These are phyloP conservation scores for Kuraishia borneana DNA, from an alignment of 805 yeast genomes.

Conservation along the genomic window DNA sequence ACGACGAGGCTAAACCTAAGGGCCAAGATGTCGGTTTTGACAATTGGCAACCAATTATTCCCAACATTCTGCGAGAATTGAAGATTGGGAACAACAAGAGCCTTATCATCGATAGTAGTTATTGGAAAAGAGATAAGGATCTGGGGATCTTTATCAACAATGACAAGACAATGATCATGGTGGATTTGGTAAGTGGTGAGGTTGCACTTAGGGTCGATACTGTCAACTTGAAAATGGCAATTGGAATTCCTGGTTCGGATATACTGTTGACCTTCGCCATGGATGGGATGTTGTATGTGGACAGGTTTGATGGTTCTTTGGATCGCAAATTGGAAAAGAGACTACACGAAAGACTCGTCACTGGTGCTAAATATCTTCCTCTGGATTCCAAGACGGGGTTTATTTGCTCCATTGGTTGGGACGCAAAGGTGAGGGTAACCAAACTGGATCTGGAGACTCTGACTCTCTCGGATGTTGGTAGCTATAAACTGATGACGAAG, in stretches of 20 bases:
- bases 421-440: conserved; percentile 27
- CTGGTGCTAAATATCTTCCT: conserved; percentile 10
- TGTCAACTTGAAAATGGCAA: conserved; percentile 10
- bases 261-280: conserved; percentile 18
- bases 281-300: conserved; percentile 16
- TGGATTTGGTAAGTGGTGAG: conserved; percentile 11
- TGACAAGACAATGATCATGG: conserved; percentile 13
- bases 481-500: conserved; percentile 29
- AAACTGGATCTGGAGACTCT: conserved; percentile 7
- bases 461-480: conserved; percentile 9
- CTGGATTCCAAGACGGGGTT: conserved; percentile 14
- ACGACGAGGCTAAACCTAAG: conserved; percentile 2
- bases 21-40: conserved; percentile 10
- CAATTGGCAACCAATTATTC: conserved; percentile 14
- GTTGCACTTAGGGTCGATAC: conserved; percentile 5
- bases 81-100: conserved; percentile 8
- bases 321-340: conserved; percentile 7
- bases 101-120: conserved; percentile 13
- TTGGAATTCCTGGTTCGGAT: conserved; percentile 10
- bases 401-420: conserved; percentile 52
- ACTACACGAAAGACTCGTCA: conserved; percentile 19
- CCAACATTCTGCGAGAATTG: conserved; percentile 4
- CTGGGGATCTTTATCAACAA: conserved; percentile 16
- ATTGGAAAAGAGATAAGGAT: conserved; percentile 2
- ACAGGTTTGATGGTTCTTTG: conserved; percentile 3